Base-by-base conservation (phyloP, 2,329 filamentous ascomycete genomes). In the Plenodomus lindquistii region DNA sequence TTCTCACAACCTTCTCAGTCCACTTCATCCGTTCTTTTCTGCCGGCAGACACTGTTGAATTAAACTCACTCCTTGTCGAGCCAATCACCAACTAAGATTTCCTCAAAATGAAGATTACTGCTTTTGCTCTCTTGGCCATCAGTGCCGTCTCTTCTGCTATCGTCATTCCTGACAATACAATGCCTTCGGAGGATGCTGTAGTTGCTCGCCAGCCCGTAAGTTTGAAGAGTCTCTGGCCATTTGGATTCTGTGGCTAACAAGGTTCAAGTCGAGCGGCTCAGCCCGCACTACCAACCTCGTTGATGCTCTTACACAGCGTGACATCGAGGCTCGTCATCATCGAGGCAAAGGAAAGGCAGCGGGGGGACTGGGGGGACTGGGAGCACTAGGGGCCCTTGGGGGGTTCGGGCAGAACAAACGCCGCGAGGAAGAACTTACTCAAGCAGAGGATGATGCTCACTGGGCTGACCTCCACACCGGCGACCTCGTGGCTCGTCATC, bases 81-180 rank as follows among this genome's bases (percentile, higher is more conserved):
- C 38, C 21, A 51, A 43, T 51, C 45, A 45, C 41, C 36, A 47
- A 38, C 41, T 49, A 50, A 41, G 46, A 43, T 46, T 52, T 53
- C 45, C 59, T 59, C 59, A 69, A 37, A 29, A 70, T 70, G 67
- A 69, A 50, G 53, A 59, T 70, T 49, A 50, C 62, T 27, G 55
- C 54, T 35, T 37, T 69, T 48, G 52, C 65, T 43, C 60, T 70
- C 35, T 58, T 69, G 50, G 66, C 63, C 52, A 57, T 70, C 13
- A 63, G 65, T 58, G 66, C 65, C 41, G 62, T 63, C 13, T 55
- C 63, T 27, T 57, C 60, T 17, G 66, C 66, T 38, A 69, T 69
- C 53, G 67, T 70, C 22, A 65, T 70, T 15, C 57, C 60, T 3
- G 55, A 68, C 44, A 57, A 55, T 40, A 52, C 57, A 31, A 49